Evolutionary conservation across 106 monocot genomes (phyloP).

Genomic region (Dendrobium nobile): DNA sequence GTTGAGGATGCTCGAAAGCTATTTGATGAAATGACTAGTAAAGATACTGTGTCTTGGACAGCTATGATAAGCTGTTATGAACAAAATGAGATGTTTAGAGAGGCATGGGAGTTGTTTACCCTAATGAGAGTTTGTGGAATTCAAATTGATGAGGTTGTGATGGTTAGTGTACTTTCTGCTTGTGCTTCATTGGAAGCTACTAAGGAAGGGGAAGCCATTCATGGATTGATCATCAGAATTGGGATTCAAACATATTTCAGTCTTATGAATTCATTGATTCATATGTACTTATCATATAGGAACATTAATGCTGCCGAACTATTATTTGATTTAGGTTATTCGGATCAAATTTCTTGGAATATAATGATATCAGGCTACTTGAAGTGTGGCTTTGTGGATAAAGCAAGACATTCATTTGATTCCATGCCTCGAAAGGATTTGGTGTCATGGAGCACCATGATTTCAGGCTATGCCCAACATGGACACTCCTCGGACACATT

Average conservation of each 20-base stretch:
- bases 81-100: constrained; percentile 51
- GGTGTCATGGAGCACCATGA: constrained; percentile 84
- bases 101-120: constrained; percentile 57
- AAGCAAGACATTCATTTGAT: constrained; percentile 46
- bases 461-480: constrained; percentile 66
- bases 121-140: constrained; percentile 33
- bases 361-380: constrained; percentile 77
- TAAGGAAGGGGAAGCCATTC: constrained; percentile 40
- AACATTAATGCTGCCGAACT: constrained; percentile 28
- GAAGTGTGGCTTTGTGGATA: constrained; percentile 39
- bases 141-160: constrained; percentile 56
- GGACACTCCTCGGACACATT: constrained; percentile 49
- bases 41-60: constrained; percentile 72
- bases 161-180: constrained; percentile 58
- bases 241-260: constrained; percentile 57
- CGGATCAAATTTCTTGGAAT: constrained; percentile 87
- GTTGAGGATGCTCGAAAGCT: constrained; percentile 41
- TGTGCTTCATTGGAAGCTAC: constrained; percentile 32
- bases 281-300: constrained; percentile 60
- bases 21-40: constrained; percentile 53
- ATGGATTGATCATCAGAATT: constrained; percentile 44
- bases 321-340: constrained; percentile 42
- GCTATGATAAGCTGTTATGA: constrained; percentile 77
- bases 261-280: constrained; percentile 70
- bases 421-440: constrained; percentile 57